These are phyloP conservation scores for Conticribra weissflogii DNA, from an alignment of 108 stramenopile species.

Conservation along the genomic window DNA sequence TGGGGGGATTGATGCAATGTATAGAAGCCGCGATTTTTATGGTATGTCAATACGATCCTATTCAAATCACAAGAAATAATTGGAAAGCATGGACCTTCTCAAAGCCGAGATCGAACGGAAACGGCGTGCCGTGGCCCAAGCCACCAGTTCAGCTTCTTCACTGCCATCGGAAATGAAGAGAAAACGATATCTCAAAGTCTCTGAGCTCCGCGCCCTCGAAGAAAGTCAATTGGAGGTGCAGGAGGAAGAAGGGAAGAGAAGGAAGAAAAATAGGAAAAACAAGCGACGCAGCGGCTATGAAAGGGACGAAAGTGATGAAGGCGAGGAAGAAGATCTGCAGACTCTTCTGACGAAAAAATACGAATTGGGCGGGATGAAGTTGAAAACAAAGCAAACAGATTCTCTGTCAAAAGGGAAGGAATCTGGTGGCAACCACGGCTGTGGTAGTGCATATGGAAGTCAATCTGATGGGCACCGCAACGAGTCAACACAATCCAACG, in stretches of 20 bases:
- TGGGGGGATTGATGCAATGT: too few species aligned
- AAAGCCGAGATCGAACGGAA: conserved; percentile 37
- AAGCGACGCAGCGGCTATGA: conserved; percentile 9
- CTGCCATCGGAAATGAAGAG: conserved; percentile 5
- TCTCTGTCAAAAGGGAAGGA: neutral
- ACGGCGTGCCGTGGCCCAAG: conserved; percentile 2
- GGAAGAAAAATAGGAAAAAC: conserved; percentile 10
- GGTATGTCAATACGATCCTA: neutral
- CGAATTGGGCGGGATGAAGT: neutral
- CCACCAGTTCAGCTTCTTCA: neutral
- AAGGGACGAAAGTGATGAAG: conserved; percentile 2
- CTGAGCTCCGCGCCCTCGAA: conserved; percentile 58
- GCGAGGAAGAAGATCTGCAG: conserved; percentile 27
- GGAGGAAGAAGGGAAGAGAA: conserved; percentile 12
- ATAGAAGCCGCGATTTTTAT: too few species aligned
- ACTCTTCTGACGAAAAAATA: conserved; percentile 28
- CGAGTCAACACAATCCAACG: too few species aligned
- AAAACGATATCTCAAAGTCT: conserved; percentile 52
- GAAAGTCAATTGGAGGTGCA: conserved; percentile 30
- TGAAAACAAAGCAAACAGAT: neutral
- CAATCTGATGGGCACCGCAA: neutral
- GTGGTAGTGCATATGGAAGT: neutral
- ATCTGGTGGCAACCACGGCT: neutral
- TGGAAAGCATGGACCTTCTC: conserved; percentile 34
- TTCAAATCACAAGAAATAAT: neutral